These are phyloP conservation scores for Eimeria tenella DNA, from an alignment of 169 alveolate genomes.

Conservation along the genomic window DNA sequence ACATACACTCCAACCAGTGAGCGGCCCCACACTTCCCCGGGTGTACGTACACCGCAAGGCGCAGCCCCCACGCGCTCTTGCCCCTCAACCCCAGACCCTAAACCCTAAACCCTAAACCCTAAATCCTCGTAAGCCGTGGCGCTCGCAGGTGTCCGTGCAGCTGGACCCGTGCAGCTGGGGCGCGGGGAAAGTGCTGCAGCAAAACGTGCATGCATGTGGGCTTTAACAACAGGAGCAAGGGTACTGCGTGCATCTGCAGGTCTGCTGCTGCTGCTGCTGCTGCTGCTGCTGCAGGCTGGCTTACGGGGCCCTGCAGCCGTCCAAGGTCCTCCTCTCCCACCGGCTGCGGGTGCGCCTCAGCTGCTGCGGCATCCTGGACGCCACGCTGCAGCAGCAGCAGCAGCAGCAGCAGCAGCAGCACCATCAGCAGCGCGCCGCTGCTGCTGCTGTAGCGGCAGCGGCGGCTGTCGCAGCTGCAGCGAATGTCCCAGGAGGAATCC, in stretches of 20 bases:
- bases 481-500: background rate
- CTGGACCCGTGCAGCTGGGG: too few species aligned
- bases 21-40: background rate
- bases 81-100: background rate
- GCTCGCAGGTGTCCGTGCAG: too few species aligned
- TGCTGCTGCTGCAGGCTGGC: slow-evolving; percentile 5
- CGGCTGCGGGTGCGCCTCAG: too few species aligned
- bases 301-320: too few species aligned
- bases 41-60: background rate
- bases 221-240: too few species aligned
- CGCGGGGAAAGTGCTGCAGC: too few species aligned
- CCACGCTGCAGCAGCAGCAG: slow-evolving; percentile 7
- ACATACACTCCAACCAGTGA: background rate
- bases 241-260: too few species aligned
- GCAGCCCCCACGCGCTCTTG: too few species aligned
- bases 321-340: background rate
- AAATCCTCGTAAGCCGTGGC: background rate
- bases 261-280: too few species aligned
- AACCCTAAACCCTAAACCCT: background rate
- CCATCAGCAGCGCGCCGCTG: background rate
- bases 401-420: background rate
- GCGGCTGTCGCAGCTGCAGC: background rate
- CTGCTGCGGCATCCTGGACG: too few species aligned
- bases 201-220: too few species aligned
- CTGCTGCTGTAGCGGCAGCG: background rate